Base-by-base conservation (phyloP, 345 rosid species). In the Populus simonii region DNA sequence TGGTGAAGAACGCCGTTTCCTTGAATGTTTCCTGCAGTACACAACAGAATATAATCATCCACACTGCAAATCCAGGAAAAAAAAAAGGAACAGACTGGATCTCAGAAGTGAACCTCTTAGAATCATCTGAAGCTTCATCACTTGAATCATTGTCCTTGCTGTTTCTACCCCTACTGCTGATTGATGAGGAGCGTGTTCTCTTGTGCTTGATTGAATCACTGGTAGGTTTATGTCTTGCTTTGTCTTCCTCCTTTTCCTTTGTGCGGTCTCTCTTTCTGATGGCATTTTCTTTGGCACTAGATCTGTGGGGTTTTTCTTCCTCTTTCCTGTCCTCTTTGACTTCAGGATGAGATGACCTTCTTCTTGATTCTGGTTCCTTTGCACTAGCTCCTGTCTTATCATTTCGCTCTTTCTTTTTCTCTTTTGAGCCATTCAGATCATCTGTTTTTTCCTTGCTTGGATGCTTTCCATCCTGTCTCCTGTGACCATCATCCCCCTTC, bases 111-210 rank as follows among this genome's bases (percentile, higher is more conserved):
- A 79, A 93, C 99, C 99, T 90, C 80, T 76, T 85, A 71, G 98
- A 90, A 84, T 88, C 91, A 76, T 92, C 88, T 76, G 97, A 94
- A 69, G 86, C 80, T 79, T 88, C 94, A 80, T 90, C 89, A 73
- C 86, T 88, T 29, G 94, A 89, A 78, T 74, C 86, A 79, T 78
- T 85, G 27, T 90, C 91, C 83, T 86, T 92, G 77, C 85, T 86
- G 80, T 74, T 80, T 84, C 86, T 87, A 59, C 83, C 90, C 83
- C 86, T 80, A 69, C 85, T 86, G 86, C 90, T 83, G 61, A 80
- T 72, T 76, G 96, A 87, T 65, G 94, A 85, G 63, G 97, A 89
- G 18, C 83, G 88, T 78, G 89, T 87, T 89, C 91, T 89, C 87
- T 86, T 90, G 69, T 89, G 87, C 84, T 88, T 87, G 88, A 88